Base-by-base conservation (phyloP, 129 eudicot genomes). In the Artemisia tridentata region DNA sequence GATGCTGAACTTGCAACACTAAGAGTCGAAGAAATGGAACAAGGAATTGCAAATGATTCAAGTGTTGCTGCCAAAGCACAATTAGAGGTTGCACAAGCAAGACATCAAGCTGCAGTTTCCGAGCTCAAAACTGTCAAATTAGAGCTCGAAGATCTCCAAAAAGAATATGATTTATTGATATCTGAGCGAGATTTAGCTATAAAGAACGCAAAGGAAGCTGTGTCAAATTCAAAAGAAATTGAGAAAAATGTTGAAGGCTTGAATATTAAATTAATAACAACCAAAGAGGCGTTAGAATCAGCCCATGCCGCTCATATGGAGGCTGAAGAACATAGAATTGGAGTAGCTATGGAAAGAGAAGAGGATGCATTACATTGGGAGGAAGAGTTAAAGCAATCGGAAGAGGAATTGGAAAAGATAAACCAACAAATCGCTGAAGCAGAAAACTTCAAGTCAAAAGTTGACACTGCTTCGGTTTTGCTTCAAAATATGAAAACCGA, bases 301-400 rank as follows among this genome's bases (percentile, higher is more conserved):
- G 91, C 88, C 2, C 98, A 88, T 23, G 95, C 96, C 19, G 82
- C 93, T 14, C 96, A 88, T 78, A 20, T 92, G 64, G 98, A 92
- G 80, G 96, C 95, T 2, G 98, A 92, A 74, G 98, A 92, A 17
- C 83, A 88, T 15, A 77, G 96, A 52, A 80, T 78, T 7, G 93
- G 87, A 75, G 82, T 74, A 11, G 71, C 74, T 21, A 78, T 86
- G 86, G 91, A 84, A 2, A 83, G 71, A 73, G 97, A 88, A 20
- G 83, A 92, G 74, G 95, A 92, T 13, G 25, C 19, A 19, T 76
- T 81, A 0, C 31, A 63, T 19, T 86, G 93, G 95, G 91, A 79
- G 64, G 80, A 80, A 56, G 95, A 88, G 56, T 11, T 92, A 71
- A 86, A 79, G 71, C 75, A 79, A 45, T 88, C 91, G 0, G 95